Evolutionary conservation across 495 filamentous ascomycete genomes (phyloP).

Genomic region (Trichoderma erinaceum): DNA sequence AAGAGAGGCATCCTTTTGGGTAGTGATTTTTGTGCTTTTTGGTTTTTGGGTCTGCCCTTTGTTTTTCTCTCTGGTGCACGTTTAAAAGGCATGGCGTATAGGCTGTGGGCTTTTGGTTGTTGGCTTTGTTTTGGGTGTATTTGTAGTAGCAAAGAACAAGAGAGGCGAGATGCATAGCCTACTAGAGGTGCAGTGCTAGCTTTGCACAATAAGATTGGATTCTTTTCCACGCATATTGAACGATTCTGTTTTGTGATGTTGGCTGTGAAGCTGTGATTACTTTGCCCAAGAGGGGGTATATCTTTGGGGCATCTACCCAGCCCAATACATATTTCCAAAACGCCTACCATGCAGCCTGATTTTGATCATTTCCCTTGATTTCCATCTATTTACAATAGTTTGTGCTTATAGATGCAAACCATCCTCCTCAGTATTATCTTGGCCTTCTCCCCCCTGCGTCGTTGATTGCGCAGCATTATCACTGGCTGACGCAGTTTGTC

Average conservation of each 20-base stretch:
- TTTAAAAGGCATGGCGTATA: constrained; percentile 6
- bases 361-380: constrained; percentile 2
- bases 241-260: background rate
- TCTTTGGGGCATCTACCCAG: background rate
- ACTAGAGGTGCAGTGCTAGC: constrained; percentile 6
- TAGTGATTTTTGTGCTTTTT: background rate
- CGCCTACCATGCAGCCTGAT: background rate
- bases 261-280: background rate
- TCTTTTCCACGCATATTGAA: constrained; percentile 2
- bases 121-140: background rate
- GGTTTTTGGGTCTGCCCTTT: background rate
- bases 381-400: constrained; percentile 3
- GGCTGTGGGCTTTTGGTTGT: background rate
- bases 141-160: constrained; percentile 5
- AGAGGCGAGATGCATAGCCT: background rate
- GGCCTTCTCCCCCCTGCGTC: constrained; percentile 24
- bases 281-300: constrained; percentile 7
- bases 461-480: background rate
- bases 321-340: constrained; percentile 1
- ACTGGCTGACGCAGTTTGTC: background rate
- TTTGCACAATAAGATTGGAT: constrained; percentile 15
- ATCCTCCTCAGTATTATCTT: constrained; percentile 43
- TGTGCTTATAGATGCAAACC: constrained; percentile 58
- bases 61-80: background rate
- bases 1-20: constrained; percentile 1